Conservation (phyloP, 441 rosid genomes). For the Geranium incanum region DNA sequence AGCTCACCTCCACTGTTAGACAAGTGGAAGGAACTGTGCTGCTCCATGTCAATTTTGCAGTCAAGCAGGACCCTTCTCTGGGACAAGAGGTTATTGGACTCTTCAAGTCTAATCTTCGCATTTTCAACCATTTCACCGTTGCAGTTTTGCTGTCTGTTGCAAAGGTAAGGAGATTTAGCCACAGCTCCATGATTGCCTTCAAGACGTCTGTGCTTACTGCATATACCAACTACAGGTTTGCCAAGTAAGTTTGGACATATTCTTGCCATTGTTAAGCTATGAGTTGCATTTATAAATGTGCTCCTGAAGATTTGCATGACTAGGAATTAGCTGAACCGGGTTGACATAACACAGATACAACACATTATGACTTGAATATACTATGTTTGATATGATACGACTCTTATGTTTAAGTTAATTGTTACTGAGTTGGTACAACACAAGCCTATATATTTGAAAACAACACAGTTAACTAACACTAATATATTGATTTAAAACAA, state of each 20-base stretch:
- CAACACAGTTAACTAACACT: too few species aligned
- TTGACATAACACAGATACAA: too few species aligned
- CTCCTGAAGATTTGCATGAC: not conserved
- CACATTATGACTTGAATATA: too few species aligned
- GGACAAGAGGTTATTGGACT: slow-evolving; percentile 63
- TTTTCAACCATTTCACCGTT: slow-evolving; percentile 56
- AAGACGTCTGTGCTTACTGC: slow-evolving; percentile 52
- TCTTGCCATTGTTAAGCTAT: not conserved
- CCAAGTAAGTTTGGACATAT: slow-evolving; percentile 38
- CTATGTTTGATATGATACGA: too few species aligned
- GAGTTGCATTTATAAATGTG: not conserved
- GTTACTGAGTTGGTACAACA: too few species aligned
- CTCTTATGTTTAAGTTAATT: too few species aligned
- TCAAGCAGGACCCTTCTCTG: slow-evolving; percentile 81
- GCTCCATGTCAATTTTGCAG: slow-evolving; percentile 80
- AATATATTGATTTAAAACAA: too few species aligned
- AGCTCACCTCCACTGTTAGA: slow-evolving; percentile 42
- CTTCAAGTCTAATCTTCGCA: slow-evolving; percentile 44
- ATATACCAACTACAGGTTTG: slow-evolving; percentile 46
- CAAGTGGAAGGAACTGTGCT: slow-evolving; percentile 75
- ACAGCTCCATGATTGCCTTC: slow-evolving; percentile 41
- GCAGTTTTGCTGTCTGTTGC: slow-evolving; percentile 67
- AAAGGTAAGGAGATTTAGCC: slow-evolving; percentile 56
- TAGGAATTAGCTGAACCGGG: too few species aligned
- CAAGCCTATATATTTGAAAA: too few species aligned